Evolutionary conservation across 2,329 filamentous ascomycete genomes (phyloP).

Genomic region (Calonectria hongkongensis): DNA sequence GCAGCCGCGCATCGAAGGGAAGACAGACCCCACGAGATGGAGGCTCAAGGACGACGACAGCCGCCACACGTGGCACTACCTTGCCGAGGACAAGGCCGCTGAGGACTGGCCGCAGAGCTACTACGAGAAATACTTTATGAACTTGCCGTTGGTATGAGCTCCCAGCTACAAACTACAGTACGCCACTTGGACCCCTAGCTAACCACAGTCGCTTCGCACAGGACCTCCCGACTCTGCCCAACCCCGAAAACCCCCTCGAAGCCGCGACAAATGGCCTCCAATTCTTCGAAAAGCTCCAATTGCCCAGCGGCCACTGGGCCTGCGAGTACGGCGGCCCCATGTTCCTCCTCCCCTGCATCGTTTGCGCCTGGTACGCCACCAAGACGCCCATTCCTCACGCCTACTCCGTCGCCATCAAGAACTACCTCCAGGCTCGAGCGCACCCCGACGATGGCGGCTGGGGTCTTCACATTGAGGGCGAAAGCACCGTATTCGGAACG

Average conservation of each 20-base stretch:
- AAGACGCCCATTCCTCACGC: slow-evolving; percentile 88
- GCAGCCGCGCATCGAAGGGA: slow-evolving; percentile 69
- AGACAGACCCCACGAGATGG: slow-evolving; percentile 90
- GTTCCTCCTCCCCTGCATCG: slow-evolving; percentile 91
- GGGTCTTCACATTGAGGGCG: slow-evolving; percentile 96
- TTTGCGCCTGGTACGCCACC: slow-evolving; percentile 92
- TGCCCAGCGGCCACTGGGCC: slow-evolving; percentile 93
- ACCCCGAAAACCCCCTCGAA: slow-evolving; percentile 83
- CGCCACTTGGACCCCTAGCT: neutral
- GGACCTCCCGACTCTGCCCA: slow-evolving; percentile 83
- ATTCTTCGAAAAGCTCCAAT: slow-evolving; percentile 93
- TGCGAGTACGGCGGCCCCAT: slow-evolving; percentile 99
- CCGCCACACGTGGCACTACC: slow-evolving; percentile 95
- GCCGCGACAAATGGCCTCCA: slow-evolving; percentile 87
- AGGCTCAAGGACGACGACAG: slow-evolving; percentile 88
- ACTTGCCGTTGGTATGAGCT: slow-evolving; percentile 81
- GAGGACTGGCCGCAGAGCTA: slow-evolving; percentile 88
- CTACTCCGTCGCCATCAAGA: slow-evolving; percentile 90
- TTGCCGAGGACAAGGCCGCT: slow-evolving; percentile 82
- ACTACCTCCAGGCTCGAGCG: slow-evolving; percentile 91
- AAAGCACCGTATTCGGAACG: slow-evolving; percentile 94
- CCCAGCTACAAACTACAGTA: neutral
- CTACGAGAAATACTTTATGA: slow-evolving; percentile 93
- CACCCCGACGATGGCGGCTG: slow-evolving; percentile 94
- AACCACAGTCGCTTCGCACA: slow-evolving; percentile 60